Percentiles rank a stretch among this genome's conserved stretches.
These are phyloP conservation scores for Haberlea rhodopensis DNA, from an alignment of 257 asterid species.

Conservation along the genomic window DNA sequence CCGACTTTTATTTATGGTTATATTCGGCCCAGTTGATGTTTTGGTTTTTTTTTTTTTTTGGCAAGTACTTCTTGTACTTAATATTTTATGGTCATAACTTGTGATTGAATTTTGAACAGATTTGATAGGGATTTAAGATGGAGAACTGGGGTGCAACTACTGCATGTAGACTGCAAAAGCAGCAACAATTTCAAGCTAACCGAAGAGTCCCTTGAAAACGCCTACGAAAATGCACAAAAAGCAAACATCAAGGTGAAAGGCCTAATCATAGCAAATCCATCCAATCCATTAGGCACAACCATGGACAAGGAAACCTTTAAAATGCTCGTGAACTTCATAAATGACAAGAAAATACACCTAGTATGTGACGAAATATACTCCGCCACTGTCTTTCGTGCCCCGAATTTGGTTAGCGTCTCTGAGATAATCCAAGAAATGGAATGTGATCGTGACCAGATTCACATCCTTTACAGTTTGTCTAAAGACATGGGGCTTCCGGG, in stretches of 20 bases:
- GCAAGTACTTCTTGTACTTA: too few species aligned
- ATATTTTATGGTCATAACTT: neutral
- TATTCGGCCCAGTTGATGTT: too few species aligned
- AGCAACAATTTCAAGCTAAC: slow-evolving; percentile 61
- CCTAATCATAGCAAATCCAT: slow-evolving; percentile 64
- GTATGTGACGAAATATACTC: slow-evolving; percentile 84
- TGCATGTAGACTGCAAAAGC: slow-evolving; percentile 56
- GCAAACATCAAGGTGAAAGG: slow-evolving; percentile 62
- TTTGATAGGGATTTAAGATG: slow-evolving; percentile 79
- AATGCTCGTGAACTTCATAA: slow-evolving; percentile 46
- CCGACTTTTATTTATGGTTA: too few species aligned
- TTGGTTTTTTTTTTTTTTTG: too few species aligned
- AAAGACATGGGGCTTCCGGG: slow-evolving; percentile 91
- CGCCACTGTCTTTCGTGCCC: slow-evolving; percentile 43
- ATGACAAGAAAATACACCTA: slow-evolving; percentile 56
- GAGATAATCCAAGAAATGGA: slow-evolving; percentile 51
- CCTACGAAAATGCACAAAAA: slow-evolving; percentile 50
- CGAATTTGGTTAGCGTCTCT: slow-evolving; percentile 44
- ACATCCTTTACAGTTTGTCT: slow-evolving; percentile 63
- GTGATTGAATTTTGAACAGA: slow-evolving; percentile 35
- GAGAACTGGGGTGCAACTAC: slow-evolving; percentile 72
- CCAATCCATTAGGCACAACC: slow-evolving; percentile 78
- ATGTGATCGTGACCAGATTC: slow-evolving; percentile 43
- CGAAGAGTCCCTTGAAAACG: slow-evolving; percentile 50
- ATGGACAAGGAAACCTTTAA: slow-evolving; percentile 37